A percentile compares a stretch with the other conserved stretches of the same genome.
These are phyloP conservation scores for Fusarium gaditjirri DNA, from an alignment of 2,329 filamentous ascomycete species.

Conservation along the genomic window DNA sequence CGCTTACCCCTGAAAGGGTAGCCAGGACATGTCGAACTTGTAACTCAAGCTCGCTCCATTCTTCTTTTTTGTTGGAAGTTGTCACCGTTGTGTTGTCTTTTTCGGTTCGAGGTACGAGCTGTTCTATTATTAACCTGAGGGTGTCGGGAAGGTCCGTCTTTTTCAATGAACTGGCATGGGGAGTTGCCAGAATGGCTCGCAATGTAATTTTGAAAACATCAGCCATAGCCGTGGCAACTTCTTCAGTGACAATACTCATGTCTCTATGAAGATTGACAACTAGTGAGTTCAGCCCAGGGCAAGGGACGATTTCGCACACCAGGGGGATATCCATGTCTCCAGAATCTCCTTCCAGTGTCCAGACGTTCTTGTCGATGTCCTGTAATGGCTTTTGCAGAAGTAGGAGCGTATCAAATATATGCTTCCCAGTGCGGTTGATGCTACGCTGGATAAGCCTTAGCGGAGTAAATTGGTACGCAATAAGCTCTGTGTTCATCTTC, in stretches of 20 bases:
- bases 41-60: constrained; percentile 64
- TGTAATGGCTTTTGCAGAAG: constrained; percentile 76
- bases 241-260: constrained; percentile 51
- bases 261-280: constrained; percentile 72
- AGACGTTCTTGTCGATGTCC: constrained; percentile 65
- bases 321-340: constrained; percentile 79
- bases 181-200: constrained; percentile 40
- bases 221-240: constrained; percentile 44
- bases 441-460: constrained; percentile 75
- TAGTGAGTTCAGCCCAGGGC: constrained; percentile 61
- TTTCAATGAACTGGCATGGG: constrained; percentile 40
- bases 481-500: constrained; percentile 66
- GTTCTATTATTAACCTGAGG: constrained; percentile 29
- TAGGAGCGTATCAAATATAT: constrained; percentile 83
- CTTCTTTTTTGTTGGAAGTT: constrained; percentile 32
- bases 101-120: constrained; percentile 37
- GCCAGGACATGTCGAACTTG: constrained; percentile 67
- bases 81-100: constrained; percentile 19
- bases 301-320: constrained; percentile 78
- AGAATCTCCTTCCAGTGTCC: constrained; percentile 66
- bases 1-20: constrained; percentile 64
- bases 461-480: constrained; percentile 79
- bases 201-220: constrained; percentile 49
- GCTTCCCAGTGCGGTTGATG: constrained; percentile 54
- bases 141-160: constrained; percentile 38